Base-by-base conservation (phyloP, 164 flowering plant species). In the Stephania yunnanensis region DNA sequence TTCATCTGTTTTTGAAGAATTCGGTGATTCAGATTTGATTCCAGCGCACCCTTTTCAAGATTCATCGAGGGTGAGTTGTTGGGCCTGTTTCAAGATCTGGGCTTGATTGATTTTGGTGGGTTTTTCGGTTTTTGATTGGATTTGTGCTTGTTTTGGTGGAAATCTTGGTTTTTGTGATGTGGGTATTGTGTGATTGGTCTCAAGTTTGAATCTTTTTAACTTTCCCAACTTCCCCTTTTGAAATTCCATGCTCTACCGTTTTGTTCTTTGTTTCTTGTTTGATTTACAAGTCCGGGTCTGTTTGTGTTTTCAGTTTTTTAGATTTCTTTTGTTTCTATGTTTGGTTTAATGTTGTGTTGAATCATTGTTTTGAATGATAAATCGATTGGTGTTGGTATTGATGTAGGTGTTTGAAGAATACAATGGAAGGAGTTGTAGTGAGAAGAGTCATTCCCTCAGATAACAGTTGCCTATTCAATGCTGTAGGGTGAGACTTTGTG, bases 401-500 rank as follows among this genome's bases (percentile, higher is more conserved):
- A 75, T 83, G 68, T 84, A 85, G 87, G 85, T 70, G 46, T 45
- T 58, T 48, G 73, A 19, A 45, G 46, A 46, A 46, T 69, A 77
- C 9, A 68, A 95, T 95, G 99, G 99, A 93, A 79, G 97, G 97
- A 61, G 72, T 76, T 73, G 68, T 92, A 30, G 88, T 92, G 25
- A 88, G 98, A 83, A 87, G 99, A 75, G 97, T 95, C 44, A 95
- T 95, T 76, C 98, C 98, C 50, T 90, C 99, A 9, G 99, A 95
- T 82, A 95, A 95, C 79, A 95, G 99, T 80, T 95, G 99, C 81
- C 91, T 95, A 46, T 95, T 95, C 82, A 95, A 95, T 81, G 98
- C 99, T 10, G 95, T 95, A 29, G 97, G 99, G 99, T 95, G 78
- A 81, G 72, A 25, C 72, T 53, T 52, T 19, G 64, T 44, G 46